These are phyloP conservation scores for Ophiognomonia clavigignenti-juglandacearum DNA, from an alignment of 2,329 filamentous ascomycete genomes.

Conservation along the genomic window DNA sequence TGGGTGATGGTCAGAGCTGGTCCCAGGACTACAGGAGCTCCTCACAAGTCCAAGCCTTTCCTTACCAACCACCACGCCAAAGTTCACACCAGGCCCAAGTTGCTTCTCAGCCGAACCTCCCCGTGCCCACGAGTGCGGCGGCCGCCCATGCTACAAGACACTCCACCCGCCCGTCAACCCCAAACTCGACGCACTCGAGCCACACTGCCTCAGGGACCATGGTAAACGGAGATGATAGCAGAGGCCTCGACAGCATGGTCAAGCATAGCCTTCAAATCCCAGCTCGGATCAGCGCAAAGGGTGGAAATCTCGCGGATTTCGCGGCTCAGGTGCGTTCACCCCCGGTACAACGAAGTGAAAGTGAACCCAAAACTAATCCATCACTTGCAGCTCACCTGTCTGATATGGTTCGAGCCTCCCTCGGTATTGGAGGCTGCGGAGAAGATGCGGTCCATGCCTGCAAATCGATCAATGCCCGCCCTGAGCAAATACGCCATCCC, in stretches of 20 bases:
- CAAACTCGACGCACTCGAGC: conserved; percentile 27
- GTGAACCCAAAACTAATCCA: conserved; percentile 1
- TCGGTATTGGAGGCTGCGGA: conserved; percentile 74
- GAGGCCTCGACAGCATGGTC: conserved; percentile 45
- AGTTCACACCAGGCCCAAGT: conserved; percentile 3
- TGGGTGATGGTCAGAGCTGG: conserved; percentile 6
- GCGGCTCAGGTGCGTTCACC: conserved; percentile 65
- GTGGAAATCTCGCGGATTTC: conserved; percentile 76
- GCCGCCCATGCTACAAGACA: conserved; percentile 24
- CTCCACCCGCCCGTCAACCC: conserved; percentile 33
- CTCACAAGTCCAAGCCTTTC: conserved; percentile 4
- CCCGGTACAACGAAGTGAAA: neutral
- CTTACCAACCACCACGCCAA: conserved; percentile 5
- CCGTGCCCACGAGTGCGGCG: conserved; percentile 1
- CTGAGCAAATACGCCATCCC: conserved; percentile 71
- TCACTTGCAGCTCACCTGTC: conserved; percentile 71
- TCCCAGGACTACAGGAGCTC: conserved; percentile 6
- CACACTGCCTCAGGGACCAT: conserved; percentile 24
- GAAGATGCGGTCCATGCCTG: conserved; percentile 42
- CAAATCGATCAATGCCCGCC: conserved; percentile 37
- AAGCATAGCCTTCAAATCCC: conserved; percentile 67
- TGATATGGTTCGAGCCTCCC: conserved; percentile 96
- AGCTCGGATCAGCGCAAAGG: conserved; percentile 66
- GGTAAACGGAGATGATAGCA: conserved; percentile 33
- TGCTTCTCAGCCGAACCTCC: conserved; percentile 2